phyloP scores from a whole-genome alignment of 176 grass and related monocot species.

The Cenchrus fungigraminus region DNA sequence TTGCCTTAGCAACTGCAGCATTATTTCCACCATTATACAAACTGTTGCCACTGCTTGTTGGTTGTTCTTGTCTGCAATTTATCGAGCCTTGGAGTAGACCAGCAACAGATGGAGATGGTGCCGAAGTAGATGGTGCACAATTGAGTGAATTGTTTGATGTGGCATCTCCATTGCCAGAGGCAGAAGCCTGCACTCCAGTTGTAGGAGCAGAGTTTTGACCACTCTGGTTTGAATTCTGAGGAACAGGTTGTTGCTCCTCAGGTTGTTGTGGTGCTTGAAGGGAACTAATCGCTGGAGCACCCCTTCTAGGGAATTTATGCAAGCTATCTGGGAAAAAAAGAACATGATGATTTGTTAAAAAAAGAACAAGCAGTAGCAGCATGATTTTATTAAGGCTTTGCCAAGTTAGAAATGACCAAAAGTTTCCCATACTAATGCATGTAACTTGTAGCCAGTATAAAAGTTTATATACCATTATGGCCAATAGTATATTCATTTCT shows the following conservation, averaged over 20 bases:
- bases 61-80: conserved; percentile 58
- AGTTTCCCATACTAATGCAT: conserved; percentile 12
- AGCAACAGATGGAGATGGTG: conserved; percentile 41
- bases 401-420: not conserved
- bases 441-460: not conserved
- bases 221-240: conserved; percentile 69
- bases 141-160: conserved; percentile 49
- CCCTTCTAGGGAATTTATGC: conserved; percentile 77
- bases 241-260: conserved; percentile 58
- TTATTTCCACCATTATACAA: conserved; percentile 46
- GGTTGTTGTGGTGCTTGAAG: conserved; percentile 55
- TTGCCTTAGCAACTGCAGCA: conserved; percentile 44
- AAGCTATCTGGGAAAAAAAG: conserved; percentile 63
- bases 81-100: conserved; percentile 59
- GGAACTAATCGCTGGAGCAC: conserved; percentile 57
- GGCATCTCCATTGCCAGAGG: conserved; percentile 48
- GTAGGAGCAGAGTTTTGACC: conserved; percentile 55
- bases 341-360: conserved; percentile 22
- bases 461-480: not conserved
- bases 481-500: not conserved
- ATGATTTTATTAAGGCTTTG: not conserved
- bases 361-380: not conserved
- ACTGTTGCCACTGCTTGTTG: conserved; percentile 44
- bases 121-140: conserved; percentile 47
- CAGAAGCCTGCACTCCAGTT: conserved; percentile 44